Percentiles rank a stretch among this genome's conserved stretches.
Evolutionary conservation across 371 early-diverging fungal species (phyloP).

Genomic region (Mortierella sp.): DNA sequence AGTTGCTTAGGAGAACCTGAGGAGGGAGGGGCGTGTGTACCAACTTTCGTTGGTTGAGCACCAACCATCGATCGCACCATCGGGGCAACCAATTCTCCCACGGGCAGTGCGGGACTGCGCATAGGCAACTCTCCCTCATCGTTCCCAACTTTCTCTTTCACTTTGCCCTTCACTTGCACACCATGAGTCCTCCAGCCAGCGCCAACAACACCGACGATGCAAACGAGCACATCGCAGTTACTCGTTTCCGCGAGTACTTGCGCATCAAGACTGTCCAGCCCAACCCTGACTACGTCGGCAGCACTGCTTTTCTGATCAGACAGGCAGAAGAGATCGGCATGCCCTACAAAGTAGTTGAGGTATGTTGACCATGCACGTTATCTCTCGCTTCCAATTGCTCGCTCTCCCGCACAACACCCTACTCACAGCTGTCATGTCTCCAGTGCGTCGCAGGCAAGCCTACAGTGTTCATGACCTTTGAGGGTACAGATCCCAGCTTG

Average conservation of each 20-base stretch:
- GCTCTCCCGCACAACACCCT: background rate
- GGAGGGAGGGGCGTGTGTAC: too few species aligned
- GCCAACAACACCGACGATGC: slow-evolving; percentile 2
- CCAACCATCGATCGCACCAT: too few species aligned
- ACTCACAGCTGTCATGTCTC: background rate
- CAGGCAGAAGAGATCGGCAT: slow-evolving; percentile 77
- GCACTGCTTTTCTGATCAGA: slow-evolving; percentile 63
- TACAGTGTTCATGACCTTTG: slow-evolving; percentile 73
- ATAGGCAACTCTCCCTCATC: background rate
- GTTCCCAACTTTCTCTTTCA: background rate
- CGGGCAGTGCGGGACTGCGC: too few species aligned
- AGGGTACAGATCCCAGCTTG: slow-evolving; percentile 62
- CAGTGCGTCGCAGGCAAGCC: slow-evolving; percentile 69
- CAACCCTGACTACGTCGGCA: slow-evolving; percentile 75
- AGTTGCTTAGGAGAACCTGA: too few species aligned
- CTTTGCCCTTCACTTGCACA: background rate
- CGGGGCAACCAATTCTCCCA: too few species aligned
- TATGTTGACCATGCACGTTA: slow-evolving; percentile 13
- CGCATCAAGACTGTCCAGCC: slow-evolving; percentile 86
- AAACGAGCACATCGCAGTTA: slow-evolving; percentile 61
- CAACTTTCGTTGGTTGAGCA: too few species aligned
- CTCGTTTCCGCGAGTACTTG: slow-evolving; percentile 79
- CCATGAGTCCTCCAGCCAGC: slow-evolving; percentile 15
- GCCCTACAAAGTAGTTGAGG: slow-evolving; percentile 60
- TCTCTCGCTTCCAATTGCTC: background rate